These are phyloP conservation scores for Aspergillus udagawae DNA, from an alignment of 2,329 filamentous ascomycete species.

Conservation along the genomic window DNA sequence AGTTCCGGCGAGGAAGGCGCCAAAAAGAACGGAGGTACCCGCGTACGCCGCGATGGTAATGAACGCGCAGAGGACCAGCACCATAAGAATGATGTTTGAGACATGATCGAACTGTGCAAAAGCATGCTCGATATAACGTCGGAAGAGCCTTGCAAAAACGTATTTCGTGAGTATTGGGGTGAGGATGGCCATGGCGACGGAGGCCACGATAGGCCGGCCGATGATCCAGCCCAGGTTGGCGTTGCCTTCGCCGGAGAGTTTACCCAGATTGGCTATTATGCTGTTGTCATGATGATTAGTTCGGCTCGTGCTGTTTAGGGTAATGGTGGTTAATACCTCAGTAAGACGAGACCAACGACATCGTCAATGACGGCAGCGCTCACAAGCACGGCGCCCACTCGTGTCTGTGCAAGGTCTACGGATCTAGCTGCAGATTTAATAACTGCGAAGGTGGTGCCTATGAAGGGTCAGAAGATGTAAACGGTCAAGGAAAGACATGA, in stretches of 20 bases:
- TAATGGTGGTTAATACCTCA: slow-evolving; percentile 15
- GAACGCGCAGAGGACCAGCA: slow-evolving; percentile 28
- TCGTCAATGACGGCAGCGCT: slow-evolving; percentile 48
- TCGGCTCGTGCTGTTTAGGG: not conserved
- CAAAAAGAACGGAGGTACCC: slow-evolving; percentile 38
- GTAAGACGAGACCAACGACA: slow-evolving; percentile 42
- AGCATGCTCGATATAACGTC: slow-evolving; percentile 30
- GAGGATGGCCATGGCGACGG: slow-evolving; percentile 31
- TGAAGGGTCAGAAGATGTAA: not conserved
- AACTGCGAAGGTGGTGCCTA: slow-evolving; percentile 29
- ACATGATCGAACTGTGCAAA: slow-evolving; percentile 33
- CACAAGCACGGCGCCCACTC: slow-evolving; percentile 43
- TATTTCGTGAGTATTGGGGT: slow-evolving; percentile 37
- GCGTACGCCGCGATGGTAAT: slow-evolving; percentile 32
- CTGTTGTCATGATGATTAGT: slow-evolving; percentile 10
- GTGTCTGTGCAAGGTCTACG: slow-evolving; percentile 41
- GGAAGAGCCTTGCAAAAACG: slow-evolving; percentile 37
- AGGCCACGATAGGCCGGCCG: slow-evolving; percentile 38
- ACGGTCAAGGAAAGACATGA: not conserved
- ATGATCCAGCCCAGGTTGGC: slow-evolving; percentile 36
- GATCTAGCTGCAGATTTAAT: slow-evolving; percentile 27
- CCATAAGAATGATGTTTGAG: slow-evolving; percentile 35
- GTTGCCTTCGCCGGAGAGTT: slow-evolving; percentile 13
- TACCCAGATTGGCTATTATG: slow-evolving; percentile 31
- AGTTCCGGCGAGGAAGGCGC: slow-evolving; percentile 33